Percentiles rank a stretch among this genome's conserved stretches.
Conservation (phyloP, 352 stramenopile species). For the Phytophthora ohioensis region DNA sequence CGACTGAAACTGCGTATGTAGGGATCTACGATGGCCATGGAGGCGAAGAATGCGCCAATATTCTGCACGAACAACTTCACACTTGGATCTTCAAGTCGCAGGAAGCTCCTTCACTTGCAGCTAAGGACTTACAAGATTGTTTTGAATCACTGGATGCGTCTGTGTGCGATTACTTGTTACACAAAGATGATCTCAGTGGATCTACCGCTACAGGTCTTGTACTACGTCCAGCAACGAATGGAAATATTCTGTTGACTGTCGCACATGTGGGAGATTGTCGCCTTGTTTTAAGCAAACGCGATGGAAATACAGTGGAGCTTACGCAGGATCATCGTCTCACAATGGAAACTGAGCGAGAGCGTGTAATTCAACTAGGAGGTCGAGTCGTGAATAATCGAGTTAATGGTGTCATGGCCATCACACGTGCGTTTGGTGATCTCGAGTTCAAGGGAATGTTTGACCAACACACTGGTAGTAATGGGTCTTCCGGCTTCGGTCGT, state of each 20-base stretch:
- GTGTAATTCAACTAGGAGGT: slow-evolving; percentile 63
- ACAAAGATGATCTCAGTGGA: slow-evolving; percentile 79
- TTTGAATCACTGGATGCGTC: slow-evolving; percentile 77
- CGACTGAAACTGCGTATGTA: slow-evolving; percentile 54
- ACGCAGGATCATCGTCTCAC: slow-evolving; percentile 81
- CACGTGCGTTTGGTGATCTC: slow-evolving; percentile 83
- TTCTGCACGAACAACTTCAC: slow-evolving; percentile 83
- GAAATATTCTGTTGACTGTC: slow-evolving; percentile 47
- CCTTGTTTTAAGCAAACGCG: slow-evolving; percentile 56
- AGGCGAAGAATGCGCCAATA: slow-evolving; percentile 74
- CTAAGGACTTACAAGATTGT: slow-evolving; percentile 47
- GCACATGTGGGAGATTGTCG: slow-evolving; percentile 84
- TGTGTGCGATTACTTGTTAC: slow-evolving; percentile 73
- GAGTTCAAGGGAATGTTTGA: slow-evolving; percentile 77
- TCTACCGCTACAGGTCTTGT: slow-evolving; percentile 79
- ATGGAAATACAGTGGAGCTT: slow-evolving; percentile 53
- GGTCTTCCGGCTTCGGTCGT: slow-evolving; percentile 19
- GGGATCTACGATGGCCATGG: slow-evolving; percentile 89
- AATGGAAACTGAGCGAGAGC: slow-evolving; percentile 51
- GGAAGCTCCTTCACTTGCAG: slow-evolving; percentile 33
- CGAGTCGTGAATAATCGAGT: slow-evolving; percentile 85
- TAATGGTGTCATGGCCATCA: slow-evolving; percentile 89
- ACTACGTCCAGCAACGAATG: slow-evolving; percentile 32
- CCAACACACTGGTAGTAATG: slow-evolving; percentile 21
- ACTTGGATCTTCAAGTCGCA: slow-evolving; percentile 59